These are phyloP conservation scores for Petasospora fabianii DNA, from an alignment of 1,139 yeast genomes.

Conservation along the genomic window DNA sequence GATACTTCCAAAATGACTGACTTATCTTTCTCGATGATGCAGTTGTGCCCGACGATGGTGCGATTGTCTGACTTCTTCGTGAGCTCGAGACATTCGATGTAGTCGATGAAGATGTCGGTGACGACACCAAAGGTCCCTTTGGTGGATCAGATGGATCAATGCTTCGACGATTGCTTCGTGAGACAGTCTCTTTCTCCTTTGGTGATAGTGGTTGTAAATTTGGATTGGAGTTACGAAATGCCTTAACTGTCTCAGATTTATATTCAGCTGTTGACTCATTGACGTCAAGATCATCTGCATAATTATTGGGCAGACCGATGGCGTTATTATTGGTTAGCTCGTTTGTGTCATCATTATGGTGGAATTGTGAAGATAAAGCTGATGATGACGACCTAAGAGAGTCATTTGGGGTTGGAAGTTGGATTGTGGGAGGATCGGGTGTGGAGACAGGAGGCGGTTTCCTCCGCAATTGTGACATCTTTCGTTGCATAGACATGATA, in stretches of 20 bases:
- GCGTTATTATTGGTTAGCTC: too few relatives aligned
- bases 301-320: too few relatives aligned
- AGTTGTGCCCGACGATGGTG: too few relatives aligned
- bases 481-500: background rate
- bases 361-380: background rate
- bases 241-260: background rate
- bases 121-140: background rate
- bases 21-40: too few relatives aligned
- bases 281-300: too few relatives aligned
- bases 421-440: background rate
- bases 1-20: slow-evolving; percentile 56
- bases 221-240: slow-evolving; percentile 17
- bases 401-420: too few relatives aligned
- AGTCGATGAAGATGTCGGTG: background rate
- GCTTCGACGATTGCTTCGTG: slow-evolving; percentile 5
- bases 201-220: slow-evolving; percentile 21
- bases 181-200: slow-evolving; percentile 6
- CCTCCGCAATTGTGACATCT: background rate
- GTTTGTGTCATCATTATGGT: background rate
- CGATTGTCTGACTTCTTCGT: slow-evolving; percentile 1
- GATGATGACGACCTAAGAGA: too few relatives aligned
- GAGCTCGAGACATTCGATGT: slow-evolving; percentile 4
- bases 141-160: slow-evolving; percentile 4
- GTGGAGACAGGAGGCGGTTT: background rate
- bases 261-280: too few relatives aligned